Evolutionary conservation across 192 early-diverging fungal genomes (phyloP).

Genomic region (Gryganskiella cystojenkinii): DNA sequence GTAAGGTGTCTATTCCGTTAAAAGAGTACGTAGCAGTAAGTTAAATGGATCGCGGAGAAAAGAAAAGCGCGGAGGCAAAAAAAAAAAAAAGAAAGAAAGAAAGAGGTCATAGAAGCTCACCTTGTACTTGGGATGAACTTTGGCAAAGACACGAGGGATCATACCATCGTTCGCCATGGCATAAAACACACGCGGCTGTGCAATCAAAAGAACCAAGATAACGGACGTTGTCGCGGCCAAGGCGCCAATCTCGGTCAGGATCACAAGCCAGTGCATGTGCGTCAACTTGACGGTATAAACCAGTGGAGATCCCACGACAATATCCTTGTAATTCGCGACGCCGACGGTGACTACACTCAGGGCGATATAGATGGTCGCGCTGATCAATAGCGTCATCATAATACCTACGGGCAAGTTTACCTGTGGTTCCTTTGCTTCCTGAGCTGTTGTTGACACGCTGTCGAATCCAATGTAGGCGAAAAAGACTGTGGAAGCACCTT

Average conservation of each 20-base stretch:
- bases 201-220: constrained; percentile 77
- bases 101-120: constrained; percentile 2
- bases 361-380: constrained; percentile 81
- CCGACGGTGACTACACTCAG: constrained; percentile 76
- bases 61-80: background rate
- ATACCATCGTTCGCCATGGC: constrained; percentile 92
- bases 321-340: constrained; percentile 66
- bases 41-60: background rate
- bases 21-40: background rate
- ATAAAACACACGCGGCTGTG: constrained; percentile 89
- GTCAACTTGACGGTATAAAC: constrained; percentile 55
- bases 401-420: constrained; percentile 91
- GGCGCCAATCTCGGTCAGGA: constrained; percentile 83
- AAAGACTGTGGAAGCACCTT: constrained; percentile 81
- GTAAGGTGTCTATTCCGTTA: constrained; percentile 68
- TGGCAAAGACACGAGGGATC: constrained; percentile 76
- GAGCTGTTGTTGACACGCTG: constrained; percentile 85
- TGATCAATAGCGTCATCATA: constrained; percentile 78
- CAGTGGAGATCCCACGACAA: constrained; percentile 67
- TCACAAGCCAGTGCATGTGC: constrained; percentile 73
- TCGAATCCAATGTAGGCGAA: constrained; percentile 91
- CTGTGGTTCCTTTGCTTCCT: constrained; percentile 84
- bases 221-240: constrained; percentile 84
- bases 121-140: constrained; percentile 75
- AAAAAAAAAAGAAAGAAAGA: background rate